Evolutionary conservation across 805 yeast genomes (phyloP).

Genomic region (Osmozyma mogii): DNA sequence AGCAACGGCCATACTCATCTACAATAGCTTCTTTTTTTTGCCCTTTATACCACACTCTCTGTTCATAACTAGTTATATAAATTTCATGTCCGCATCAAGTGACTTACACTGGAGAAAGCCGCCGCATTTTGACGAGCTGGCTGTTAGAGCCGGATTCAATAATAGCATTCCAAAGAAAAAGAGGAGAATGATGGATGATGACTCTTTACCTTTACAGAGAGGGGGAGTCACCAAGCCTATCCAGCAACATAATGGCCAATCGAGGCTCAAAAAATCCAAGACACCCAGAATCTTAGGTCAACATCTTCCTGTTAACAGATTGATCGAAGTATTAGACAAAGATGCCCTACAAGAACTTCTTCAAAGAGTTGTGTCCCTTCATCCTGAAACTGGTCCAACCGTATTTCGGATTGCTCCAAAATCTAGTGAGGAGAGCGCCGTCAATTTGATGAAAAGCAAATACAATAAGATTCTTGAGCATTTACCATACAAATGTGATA

Average conservation of each 20-base stretch:
- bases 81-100: too few relatives aligned
- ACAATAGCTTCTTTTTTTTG: too few relatives aligned
- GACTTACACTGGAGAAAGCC: too few relatives aligned
- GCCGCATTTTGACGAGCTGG: too few relatives aligned
- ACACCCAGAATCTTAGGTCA: constrained; percentile 47
- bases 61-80: too few relatives aligned
- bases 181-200: too few relatives aligned
- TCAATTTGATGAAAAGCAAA: constrained; percentile 41
- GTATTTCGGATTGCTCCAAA: constrained; percentile 48
- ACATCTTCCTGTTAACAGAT: constrained; percentile 51
- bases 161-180: too few relatives aligned
- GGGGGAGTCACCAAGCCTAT: too few relatives aligned
- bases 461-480: constrained; percentile 36
- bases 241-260: constrained; percentile 1
- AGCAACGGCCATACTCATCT: too few relatives aligned
- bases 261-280: constrained; percentile 22
- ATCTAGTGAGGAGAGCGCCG: constrained; percentile 46
- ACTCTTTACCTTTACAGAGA: too few relatives aligned
- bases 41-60: too few relatives aligned
- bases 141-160: too few relatives aligned
- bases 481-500: constrained; percentile 73
- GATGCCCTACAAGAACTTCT: constrained; percentile 46
- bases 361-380: constrained; percentile 42
- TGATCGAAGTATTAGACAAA: constrained; percentile 62
- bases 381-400: constrained; percentile 54